Evolutionary conservation across 2,329 filamentous ascomycete genomes (phyloP), one percentile per base, ranked within the genome.

Genomic region (Didymella exigua): DNA sequence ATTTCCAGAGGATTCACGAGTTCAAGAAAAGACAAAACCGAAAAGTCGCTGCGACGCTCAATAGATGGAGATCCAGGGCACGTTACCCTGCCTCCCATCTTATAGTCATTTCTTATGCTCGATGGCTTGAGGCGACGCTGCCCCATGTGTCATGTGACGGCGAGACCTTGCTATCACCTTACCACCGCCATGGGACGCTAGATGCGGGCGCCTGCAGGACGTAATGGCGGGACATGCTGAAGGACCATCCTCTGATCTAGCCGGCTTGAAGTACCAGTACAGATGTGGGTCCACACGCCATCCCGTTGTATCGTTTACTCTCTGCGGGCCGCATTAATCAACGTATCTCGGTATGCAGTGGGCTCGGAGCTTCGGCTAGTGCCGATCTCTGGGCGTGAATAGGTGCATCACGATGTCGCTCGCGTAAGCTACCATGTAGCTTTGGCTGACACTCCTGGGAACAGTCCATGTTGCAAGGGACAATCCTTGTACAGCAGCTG

Each of bases 341-440:
- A 44, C 48, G 51, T 47, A 59, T 52, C 38, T 57, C 49, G 44
- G 27, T 55, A 52, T 51, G 33, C 36, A 55, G 33, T 38, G 42
- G 47, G 23, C 30, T 47, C 36, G 41, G 49, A 41, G 40, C 48
- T 59, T 62, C 59, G 62, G 56, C 53, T 63, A 33, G 52, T 59
- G 60, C 63, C 66, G 66, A 71, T 61, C 59, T 46, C 47, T 61
- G 49, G 57, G 61, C 49, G 42, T 58, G 54, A 50, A 59, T 45
- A 48, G 40, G 58, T 57, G 59, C 57, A 63, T 67, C 68, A 70
- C 62, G 57, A 63, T 65, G 59, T 56, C 58, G 56, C 59, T 67
- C 57, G 63, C 63, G 49, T 65, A 58, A 54, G 46, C 45, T 60
- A 46, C 27, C 49, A 49, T 67, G 66, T 63, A 67, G 65, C 62